Evolutionary conservation across 768 basidiomycete genomes (phyloP).

Genomic region (Cyathus striatus): DNA sequence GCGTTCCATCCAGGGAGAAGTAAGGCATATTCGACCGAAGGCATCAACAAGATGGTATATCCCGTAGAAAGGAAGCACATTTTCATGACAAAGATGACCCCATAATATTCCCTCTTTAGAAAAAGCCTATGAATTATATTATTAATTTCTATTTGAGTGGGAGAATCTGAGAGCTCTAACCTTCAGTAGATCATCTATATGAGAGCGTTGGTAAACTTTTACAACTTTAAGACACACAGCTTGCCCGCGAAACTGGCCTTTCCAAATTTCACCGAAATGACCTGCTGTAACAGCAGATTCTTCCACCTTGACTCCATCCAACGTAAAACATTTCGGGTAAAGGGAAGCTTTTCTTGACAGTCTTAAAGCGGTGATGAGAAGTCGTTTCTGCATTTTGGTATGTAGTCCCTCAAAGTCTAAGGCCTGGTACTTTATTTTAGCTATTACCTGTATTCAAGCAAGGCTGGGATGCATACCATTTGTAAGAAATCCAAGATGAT

Average conservation of each 20-base stretch:
- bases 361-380: not conserved
- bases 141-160: not conserved
- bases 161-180: slow-evolving; percentile 7
- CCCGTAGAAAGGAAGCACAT: slow-evolving; percentile 34
- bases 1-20: slow-evolving; percentile 34
- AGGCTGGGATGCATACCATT: slow-evolving; percentile 2
- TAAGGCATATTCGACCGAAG: slow-evolving; percentile 23
- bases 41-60: slow-evolving; percentile 20
- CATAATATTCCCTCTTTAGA: slow-evolving; percentile 23
- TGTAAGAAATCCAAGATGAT: slow-evolving; percentile 8
- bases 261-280: slow-evolving; percentile 23
- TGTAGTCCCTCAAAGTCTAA: too few relatives aligned
- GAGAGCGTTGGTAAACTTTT: slow-evolving; percentile 15
- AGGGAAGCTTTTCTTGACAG: not conserved
- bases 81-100: slow-evolving; percentile 20
- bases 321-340: not conserved
- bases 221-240: slow-evolving; percentile 20
- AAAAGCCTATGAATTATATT: slow-evolving; percentile 12
- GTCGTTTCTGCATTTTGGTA: too few relatives aligned
- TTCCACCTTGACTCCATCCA: slow-evolving; percentile 9
- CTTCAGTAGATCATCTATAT: slow-evolving; percentile 14
- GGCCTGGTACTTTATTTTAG: not conserved
- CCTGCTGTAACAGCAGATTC: slow-evolving; percentile 12
- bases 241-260: slow-evolving; percentile 10
- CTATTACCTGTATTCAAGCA: not conserved